Evolutionary conservation across 169 alveolate genomes (phyloP).

Genomic region (Amoebophrya sp.): DNA sequence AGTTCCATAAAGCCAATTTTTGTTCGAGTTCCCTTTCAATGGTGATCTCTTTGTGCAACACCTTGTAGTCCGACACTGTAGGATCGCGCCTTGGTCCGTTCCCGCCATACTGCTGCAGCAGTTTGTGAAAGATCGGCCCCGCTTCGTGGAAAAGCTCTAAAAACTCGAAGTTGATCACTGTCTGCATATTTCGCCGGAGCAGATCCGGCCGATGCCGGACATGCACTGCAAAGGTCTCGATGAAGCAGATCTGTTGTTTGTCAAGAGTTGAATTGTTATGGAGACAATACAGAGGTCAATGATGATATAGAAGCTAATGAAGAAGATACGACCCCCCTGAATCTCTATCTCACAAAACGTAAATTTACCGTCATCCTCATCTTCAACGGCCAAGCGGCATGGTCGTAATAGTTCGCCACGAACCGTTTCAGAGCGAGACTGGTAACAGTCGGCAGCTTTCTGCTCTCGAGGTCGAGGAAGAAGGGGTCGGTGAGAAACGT

Average conservation of each 20-base stretch:
- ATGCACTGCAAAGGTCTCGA: neutral
- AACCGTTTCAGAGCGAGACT: neutral
- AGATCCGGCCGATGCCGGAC: constrained; percentile 1
- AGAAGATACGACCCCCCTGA: no score
- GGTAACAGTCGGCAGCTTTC: neutral
- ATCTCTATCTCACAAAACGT: no score
- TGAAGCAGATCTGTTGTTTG: no score
- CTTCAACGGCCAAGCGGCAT: neutral
- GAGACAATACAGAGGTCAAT: no score
- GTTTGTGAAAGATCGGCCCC: neutral
- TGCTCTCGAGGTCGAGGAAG: neutral
- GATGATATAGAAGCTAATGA: no score
- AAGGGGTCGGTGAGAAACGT: neutral
- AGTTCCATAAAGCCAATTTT: no score
- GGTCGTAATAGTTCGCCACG: neutral
- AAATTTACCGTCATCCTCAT: neutral
- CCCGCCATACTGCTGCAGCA: neutral
- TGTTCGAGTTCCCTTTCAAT: no score
- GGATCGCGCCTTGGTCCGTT: neutral
- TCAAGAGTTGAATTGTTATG: no score
- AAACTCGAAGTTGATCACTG: constrained; percentile 2
- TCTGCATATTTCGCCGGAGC: neutral
- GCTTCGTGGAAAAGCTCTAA: neutral
- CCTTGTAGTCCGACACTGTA: no score
- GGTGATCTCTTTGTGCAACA: no score